These are phyloP conservation scores for Penicillium robsamsonii DNA, from an alignment of 495 filamentous ascomycete genomes.

Conservation along the genomic window DNA sequence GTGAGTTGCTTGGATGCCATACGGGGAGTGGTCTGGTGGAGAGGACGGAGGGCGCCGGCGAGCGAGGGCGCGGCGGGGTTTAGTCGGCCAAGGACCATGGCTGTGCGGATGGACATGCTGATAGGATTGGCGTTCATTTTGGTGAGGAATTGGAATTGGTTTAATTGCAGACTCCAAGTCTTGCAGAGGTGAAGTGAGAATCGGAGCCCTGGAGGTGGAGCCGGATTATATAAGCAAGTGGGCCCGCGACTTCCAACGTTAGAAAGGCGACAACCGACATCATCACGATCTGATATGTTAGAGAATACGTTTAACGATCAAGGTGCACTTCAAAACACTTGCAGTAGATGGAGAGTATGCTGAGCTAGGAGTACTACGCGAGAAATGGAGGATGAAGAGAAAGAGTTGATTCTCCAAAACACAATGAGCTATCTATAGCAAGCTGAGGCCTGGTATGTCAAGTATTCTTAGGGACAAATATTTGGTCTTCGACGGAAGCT, in stretches of 20 bases:
- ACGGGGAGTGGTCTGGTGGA: conserved; percentile 15
- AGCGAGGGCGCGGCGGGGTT: conserved; percentile 25
- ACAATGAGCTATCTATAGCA: neutral
- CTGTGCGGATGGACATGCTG: conserved; percentile 33
- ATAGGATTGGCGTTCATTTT: conserved; percentile 27
- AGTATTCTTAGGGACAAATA: no score
- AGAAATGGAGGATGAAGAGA: neutral
- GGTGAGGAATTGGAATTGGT: neutral
- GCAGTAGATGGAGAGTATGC: neutral
- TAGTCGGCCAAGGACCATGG: conserved; percentile 29
- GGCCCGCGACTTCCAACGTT: no score
- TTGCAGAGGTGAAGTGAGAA: conserved; percentile 13
- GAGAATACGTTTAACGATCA: neutral
- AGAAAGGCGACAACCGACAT: neutral
- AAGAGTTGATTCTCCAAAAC: neutral
- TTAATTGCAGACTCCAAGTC: conserved; percentile 12
- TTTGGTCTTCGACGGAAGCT: no score
- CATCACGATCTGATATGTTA: neutral
- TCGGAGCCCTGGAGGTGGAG: conserved; percentile 8
- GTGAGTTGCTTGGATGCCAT: conserved; percentile 20
- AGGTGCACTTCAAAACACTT: neutral
- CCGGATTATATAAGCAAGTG: conserved; percentile 25
- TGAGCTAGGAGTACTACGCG: neutral
- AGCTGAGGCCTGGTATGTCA: no score
- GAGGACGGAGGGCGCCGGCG: conserved; percentile 16